These are phyloP conservation scores for Penicillium parvum DNA, from an alignment of 495 filamentous ascomycete species.

Conservation along the genomic window DNA sequence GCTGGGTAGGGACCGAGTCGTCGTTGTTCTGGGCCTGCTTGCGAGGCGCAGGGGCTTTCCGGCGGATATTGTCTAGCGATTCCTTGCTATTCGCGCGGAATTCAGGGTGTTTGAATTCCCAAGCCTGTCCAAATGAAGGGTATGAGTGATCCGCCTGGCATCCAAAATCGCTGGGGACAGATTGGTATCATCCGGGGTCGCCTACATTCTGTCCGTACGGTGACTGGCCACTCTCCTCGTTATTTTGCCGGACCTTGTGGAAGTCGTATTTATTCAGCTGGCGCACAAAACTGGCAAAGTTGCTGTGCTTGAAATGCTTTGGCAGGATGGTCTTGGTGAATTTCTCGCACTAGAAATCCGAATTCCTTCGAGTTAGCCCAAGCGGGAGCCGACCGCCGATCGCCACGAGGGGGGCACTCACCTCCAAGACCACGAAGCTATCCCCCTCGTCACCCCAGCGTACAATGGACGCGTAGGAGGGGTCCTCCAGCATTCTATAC, in stretches of 20 bases:
- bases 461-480: constrained; percentile 85
- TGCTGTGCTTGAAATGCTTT: constrained; percentile 99
- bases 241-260: constrained; percentile 96
- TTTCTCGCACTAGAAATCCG: constrained; percentile 73
- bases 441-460: constrained; percentile 93
- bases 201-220: constrained; percentile 88
- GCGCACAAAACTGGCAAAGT: constrained; percentile 97
- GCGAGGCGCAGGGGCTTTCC: constrained; percentile 89
- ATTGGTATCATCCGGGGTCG: not conserved
- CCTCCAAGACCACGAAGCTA: constrained; percentile 97
- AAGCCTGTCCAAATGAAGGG: constrained; percentile 55
- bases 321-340: constrained; percentile 97
- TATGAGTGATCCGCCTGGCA: not conserved
- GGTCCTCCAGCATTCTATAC: constrained; percentile 92
- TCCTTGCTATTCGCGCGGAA: constrained; percentile 96
- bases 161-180: too few species aligned
- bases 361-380: constrained; percentile 7
- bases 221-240: constrained; percentile 86
- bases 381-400: constrained; percentile 2
- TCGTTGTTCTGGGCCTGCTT: constrained; percentile 63
- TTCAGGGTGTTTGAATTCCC: constrained; percentile 98
- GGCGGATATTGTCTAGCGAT: constrained; percentile 90
- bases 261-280: constrained; percentile 99
- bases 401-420: constrained; percentile 39
- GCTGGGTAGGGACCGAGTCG: constrained; percentile 76